Base-by-base conservation (phyloP, 1,284 basidiomycete species). In the Mycena sp. region DNA sequence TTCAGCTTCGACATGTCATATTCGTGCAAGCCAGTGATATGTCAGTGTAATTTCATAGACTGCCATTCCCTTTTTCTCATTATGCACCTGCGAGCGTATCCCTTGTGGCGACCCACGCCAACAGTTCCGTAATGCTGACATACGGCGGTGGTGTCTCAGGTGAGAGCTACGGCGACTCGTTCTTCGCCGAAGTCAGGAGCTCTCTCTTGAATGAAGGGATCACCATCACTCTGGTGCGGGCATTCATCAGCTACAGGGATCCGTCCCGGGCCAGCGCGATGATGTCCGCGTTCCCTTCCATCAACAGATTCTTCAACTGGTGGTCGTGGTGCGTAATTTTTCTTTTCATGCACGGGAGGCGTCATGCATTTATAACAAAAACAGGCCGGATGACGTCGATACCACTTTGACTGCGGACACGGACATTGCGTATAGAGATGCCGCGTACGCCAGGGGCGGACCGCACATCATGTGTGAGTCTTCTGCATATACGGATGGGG, bases 281-380 rank as follows among this genome's bases (percentile, higher is more conserved):
- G 29, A 51, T 76, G n/a, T 68, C 61, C 19, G 71, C 35, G 17
- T 78, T 74, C 57, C 62, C 76, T 9, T 72, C 71, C 23, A 72
- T 77, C 26, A 75, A 77, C 57, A 76, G 76, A 10, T 78, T 77
- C 65, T 74, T 77, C 61, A 77, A 78, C 49, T 78, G 76, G 77
- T 78, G 76, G 76, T 76, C 75, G 12, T 77, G 75, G 75, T 74
- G 50, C 45, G 63, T 55, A 67, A 1, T 26, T 32, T 19, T 41
- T 35, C 16, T 2, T n/a, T 32, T 57, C 26, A 40, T 19, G 58
- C 9, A 17, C n/a, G 19, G 21, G 32, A 12, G 43, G 23, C 17
- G 23, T n/a, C 35, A 45, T 19, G 35, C 6, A 29, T 19, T n/a
- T n/a, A 28, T 11, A 10, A 28, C 16, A 28, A 16, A 28, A 45